A percentile compares a stretch with the other conserved stretches of the same genome.
Evolutionary conservation across 768 basidiomycete genomes (phyloP).

Genomic region (Mrakia blollopis): DNA sequence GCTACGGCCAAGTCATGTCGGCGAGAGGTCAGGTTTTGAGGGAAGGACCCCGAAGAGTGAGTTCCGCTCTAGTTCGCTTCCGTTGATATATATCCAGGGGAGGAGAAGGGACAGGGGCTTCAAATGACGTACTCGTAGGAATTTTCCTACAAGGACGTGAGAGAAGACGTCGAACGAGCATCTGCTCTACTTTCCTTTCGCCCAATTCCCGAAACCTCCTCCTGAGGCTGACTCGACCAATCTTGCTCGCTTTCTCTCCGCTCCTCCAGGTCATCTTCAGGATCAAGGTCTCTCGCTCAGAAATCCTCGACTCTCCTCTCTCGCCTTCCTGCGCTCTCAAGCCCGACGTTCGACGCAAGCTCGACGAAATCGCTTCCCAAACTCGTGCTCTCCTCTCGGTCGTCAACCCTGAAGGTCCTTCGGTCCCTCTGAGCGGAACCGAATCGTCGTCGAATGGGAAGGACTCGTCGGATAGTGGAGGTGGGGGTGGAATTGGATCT

Average conservation of each 20-base stretch:
- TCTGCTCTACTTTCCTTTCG: background rate
- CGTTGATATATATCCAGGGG: background rate
- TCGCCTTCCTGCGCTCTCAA: slow-evolving; percentile 61
- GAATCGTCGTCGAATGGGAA: slow-evolving; percentile 30
- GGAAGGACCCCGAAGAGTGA: slow-evolving; percentile 78
- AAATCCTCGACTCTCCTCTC: slow-evolving; percentile 71
- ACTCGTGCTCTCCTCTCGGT: slow-evolving; percentile 92
- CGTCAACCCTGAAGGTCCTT: slow-evolving; percentile 46
- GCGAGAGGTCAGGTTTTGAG: slow-evolving; percentile 83
- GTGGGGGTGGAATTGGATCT: slow-evolving; percentile 41
- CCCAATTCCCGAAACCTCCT: background rate
- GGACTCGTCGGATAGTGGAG: slow-evolving; percentile 34
- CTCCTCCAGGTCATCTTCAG: slow-evolving; percentile 64
- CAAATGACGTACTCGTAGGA: too few species aligned
- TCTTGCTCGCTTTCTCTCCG: slow-evolving; percentile 16
- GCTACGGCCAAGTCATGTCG: slow-evolving; percentile 87
- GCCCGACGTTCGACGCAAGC: slow-evolving; percentile 68
- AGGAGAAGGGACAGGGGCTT: too few species aligned
- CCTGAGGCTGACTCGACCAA: slow-evolving; percentile 26
- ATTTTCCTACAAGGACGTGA: background rate
- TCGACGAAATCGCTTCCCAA: slow-evolving; percentile 91
- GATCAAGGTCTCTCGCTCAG: slow-evolving; percentile 86
- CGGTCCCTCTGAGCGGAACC: slow-evolving; percentile 17
- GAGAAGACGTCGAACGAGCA: too few species aligned
- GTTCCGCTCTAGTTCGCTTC: slow-evolving; percentile 32